Percentiles rank a stretch among this genome's conserved stretches.
phyloP scores from a whole-genome alignment of 345 rosid species.

The Erucastrum elatum region DNA sequence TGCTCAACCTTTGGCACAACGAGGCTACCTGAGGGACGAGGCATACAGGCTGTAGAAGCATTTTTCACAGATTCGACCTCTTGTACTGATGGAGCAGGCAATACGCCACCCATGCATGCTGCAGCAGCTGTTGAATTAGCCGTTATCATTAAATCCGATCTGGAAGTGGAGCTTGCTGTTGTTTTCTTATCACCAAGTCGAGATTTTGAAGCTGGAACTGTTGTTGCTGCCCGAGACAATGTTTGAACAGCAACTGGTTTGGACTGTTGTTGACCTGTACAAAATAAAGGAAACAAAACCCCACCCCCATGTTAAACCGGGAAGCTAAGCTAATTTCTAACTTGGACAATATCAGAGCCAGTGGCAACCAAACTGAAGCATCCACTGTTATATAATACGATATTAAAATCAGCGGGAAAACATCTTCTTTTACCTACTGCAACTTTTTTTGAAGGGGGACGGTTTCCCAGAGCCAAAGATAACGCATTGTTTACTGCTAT shows the following conservation, averaged over 20 bases:
- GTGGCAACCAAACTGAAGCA: slow-evolving; percentile 8
- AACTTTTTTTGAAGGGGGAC: slow-evolving; percentile 44
- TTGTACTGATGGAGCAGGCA: slow-evolving; percentile 55
- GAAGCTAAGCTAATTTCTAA: neutral
- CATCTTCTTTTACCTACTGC: slow-evolving; percentile 37
- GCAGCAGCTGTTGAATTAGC: slow-evolving; percentile 82
- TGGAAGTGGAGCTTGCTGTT: slow-evolving; percentile 41
- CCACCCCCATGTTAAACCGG: slow-evolving; percentile 14
- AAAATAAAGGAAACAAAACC: neutral
- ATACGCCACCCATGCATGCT: slow-evolving; percentile 59
- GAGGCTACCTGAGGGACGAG: slow-evolving; percentile 18
- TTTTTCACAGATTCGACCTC: slow-evolving; percentile 46
- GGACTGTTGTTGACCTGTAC: slow-evolving; percentile 46
- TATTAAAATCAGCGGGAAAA: neutral
- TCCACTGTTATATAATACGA: neutral
- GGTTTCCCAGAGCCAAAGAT: slow-evolving; percentile 60
- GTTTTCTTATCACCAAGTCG: slow-evolving; percentile 41
- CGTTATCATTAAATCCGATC: slow-evolving; percentile 54
- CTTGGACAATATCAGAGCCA: slow-evolving; percentile 3
- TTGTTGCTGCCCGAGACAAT: slow-evolving; percentile 39
- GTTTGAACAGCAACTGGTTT: slow-evolving; percentile 37
- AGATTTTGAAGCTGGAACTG: slow-evolving; percentile 45
- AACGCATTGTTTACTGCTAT: slow-evolving; percentile 77
- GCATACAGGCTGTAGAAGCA: neutral
- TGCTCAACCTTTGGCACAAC: slow-evolving; percentile 29